Evolutionary conservation across 2,329 filamentous ascomycete genomes (phyloP).

Genomic region (Xylaria arbuscula): DNA sequence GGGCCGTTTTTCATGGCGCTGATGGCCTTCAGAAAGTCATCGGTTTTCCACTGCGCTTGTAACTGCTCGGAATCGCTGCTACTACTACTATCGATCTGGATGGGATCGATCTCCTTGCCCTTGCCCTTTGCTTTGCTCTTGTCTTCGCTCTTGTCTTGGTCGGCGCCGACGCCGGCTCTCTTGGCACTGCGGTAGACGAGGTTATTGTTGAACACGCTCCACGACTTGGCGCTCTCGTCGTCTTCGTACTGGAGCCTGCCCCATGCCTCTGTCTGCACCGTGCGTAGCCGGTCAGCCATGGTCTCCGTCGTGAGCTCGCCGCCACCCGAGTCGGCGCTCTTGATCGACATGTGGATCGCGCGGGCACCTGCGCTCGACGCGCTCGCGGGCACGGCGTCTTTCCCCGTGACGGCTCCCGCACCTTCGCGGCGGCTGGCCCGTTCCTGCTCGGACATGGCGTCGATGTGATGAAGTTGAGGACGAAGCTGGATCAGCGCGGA

Average conservation of each 20-base stretch:
- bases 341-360: conserved; percentile 88
- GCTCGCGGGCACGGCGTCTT: conserved; percentile 34
- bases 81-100: conserved; percentile 35
- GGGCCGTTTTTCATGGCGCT: conserved; percentile 47
- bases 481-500: conserved; percentile 87
- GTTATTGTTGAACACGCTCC: conserved; percentile 78
- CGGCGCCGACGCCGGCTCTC: conserved; percentile 14
- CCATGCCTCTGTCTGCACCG: conserved; percentile 87
- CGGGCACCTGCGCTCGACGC: conserved; percentile 66
- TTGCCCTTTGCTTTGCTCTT: conserved; percentile 45
- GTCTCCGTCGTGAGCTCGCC: conserved; percentile 74
- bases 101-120: conserved; percentile 37
- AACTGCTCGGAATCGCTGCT: conserved; percentile 40
- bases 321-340: conserved; percentile 73
- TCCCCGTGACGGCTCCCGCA: conserved; percentile 47
- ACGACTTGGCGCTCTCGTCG: conserved; percentile 80
- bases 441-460: conserved; percentile 81
- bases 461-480: conserved; percentile 91
- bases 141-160: conserved; percentile 30
- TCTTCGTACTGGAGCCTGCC: conserved; percentile 81
- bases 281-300: conserved; percentile 78
- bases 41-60: conserved; percentile 46
- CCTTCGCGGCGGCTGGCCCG: conserved; percentile 56
- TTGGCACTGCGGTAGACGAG: conserved; percentile 65
- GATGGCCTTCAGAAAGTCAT: conserved; percentile 49